Base-by-base conservation (phyloP, 306 rosid species). In the Comarum palustre region DNA sequence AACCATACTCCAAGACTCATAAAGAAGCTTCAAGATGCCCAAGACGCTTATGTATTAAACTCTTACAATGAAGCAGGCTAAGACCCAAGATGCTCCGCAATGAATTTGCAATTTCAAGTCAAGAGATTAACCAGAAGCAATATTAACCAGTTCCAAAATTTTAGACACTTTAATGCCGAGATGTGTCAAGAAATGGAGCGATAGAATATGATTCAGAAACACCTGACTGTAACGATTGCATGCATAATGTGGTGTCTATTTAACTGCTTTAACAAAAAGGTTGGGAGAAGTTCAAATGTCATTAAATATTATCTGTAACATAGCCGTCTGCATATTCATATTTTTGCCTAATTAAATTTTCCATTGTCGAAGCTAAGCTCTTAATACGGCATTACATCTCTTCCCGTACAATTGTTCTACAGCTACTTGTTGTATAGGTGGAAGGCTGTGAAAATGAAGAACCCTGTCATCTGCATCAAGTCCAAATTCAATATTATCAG, bases 401-500 rank as follows among this genome's bases (percentile, higher is more conserved):
- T 22, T 14, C 66, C 3, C 69, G 72, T 65, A 69, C 22, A 34
- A 52, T 57, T 68, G 75, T 73, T 79, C 76, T 54, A 72, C 57
- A 83, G 64, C 84, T 91, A 91, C 90, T 93, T 93, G 86, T 34
- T 76, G 90, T 93, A 93, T 6, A 93, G 84, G 82, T 93, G 96
- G 70, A 93, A 90, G 13, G 34, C 86, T 3, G 96, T 84, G 87
- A 93, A 89, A 73, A 91, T 3, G 73, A 91, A 86, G 91, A 93
- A 93, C 29, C 98, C 98, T 12, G 87, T 78, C 98, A 90, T 92
- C 98, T 92, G 98, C 96, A 86, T 72, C 82, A 80, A 82, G 70
- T 79, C 62, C 20, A 60, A 70, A 39, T 24, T 12, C 16, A 38
- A 17, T 48, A 29, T 61, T 48, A 66, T 39, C 25, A 68, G 19